These are phyloP conservation scores for Phyllosticta citriasiana DNA, from an alignment of 2,329 filamentous ascomycete genomes.

Conservation along the genomic window DNA sequence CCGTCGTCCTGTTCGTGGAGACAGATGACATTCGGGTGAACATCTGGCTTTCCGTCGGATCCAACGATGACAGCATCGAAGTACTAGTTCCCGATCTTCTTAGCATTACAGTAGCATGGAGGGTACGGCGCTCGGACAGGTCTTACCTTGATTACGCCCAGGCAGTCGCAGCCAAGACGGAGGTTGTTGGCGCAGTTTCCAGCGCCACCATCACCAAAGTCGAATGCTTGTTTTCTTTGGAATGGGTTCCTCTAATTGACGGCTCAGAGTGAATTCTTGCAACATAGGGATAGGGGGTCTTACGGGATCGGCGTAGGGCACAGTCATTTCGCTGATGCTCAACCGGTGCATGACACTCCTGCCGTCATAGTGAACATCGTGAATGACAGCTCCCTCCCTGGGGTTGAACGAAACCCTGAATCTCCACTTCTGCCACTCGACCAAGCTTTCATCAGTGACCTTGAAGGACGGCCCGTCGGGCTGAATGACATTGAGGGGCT, in stretches of 20 bases:
- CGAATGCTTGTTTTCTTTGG: slow-evolving; percentile 62
- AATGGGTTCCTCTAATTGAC: slow-evolving; percentile 43
- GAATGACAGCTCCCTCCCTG: slow-evolving; percentile 54
- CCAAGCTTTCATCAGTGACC: slow-evolving; percentile 35
- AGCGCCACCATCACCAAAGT: slow-evolving; percentile 59
- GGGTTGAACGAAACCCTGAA: slow-evolving; percentile 31
- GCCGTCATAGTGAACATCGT: slow-evolving; percentile 58
- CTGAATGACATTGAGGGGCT: slow-evolving; percentile 64
- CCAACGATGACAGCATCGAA: slow-evolving; percentile 49
- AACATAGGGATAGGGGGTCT: neutral
- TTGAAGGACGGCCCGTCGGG: slow-evolving; percentile 59
- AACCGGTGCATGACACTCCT: slow-evolving; percentile 57
- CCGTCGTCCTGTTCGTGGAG: slow-evolving; percentile 61
- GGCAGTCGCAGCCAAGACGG: slow-evolving; percentile 44
- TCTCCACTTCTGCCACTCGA: slow-evolving; percentile 40
- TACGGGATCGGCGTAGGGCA: slow-evolving; percentile 6
- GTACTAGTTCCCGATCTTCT: slow-evolving; percentile 31
- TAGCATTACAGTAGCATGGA: neutral
- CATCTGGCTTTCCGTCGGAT: slow-evolving; percentile 43
- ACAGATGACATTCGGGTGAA: slow-evolving; percentile 53
- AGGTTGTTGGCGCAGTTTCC: slow-evolving; percentile 60
- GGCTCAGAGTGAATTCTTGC: slow-evolving; percentile 15
- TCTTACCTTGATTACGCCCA: slow-evolving; percentile 50
- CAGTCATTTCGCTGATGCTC: slow-evolving; percentile 56
- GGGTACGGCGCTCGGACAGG: neutral